Evolutionary conservation across 176 grass and related monocot genomes (phyloP), one percentile per base, ranked within the genome.

Genomic region (Phoenix dactylifera): DNA sequence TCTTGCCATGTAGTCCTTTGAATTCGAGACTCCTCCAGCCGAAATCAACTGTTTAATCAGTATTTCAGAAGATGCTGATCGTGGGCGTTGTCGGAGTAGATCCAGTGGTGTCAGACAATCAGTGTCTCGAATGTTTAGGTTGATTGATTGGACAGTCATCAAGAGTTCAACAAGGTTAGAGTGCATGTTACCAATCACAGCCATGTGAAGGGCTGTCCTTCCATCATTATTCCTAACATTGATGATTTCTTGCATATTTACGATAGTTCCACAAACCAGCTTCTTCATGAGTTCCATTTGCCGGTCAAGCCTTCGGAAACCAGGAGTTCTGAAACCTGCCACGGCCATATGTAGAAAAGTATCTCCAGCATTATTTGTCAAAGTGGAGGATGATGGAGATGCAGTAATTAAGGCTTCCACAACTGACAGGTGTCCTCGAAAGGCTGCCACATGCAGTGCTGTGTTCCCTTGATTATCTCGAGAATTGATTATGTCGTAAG

Each of bases 271-370:
- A 15, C 29, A 66, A 12, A 98, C 58, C 16, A 98, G 72, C 74
- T 82, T 70, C 25, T 56, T 98, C 67, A 83, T 79, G 28, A 98
- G 84, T 44, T 89, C 84, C 84, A 98, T 62, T 55, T 98, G 94
- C 14, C 76, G 59, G 69, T 98, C 88, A 4, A 98, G 82, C 9
- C 88, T 78, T 26, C 83, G 61, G 59, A 98, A 93, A 50, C 88
- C 88, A 18, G 94, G 88, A 22, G 88, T 93, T 69, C 88, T 78
- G 18, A 98, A 98, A 18, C 94, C 88, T 15, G 88, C 79, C 54
- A 93, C 82, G n/a, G 79, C 88, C 67, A 81, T 88, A 26, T 98
- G 94, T 26, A 98, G 82, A 74, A 98, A 93, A 16, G 94, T 89
- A 60, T 93, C 82, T 2, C 94, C 94, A 44, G 76, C 68, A 30